Base-by-base conservation (phyloP, 495 filamentous ascomycete species). In the Lentithecium fluviatile region DNA sequence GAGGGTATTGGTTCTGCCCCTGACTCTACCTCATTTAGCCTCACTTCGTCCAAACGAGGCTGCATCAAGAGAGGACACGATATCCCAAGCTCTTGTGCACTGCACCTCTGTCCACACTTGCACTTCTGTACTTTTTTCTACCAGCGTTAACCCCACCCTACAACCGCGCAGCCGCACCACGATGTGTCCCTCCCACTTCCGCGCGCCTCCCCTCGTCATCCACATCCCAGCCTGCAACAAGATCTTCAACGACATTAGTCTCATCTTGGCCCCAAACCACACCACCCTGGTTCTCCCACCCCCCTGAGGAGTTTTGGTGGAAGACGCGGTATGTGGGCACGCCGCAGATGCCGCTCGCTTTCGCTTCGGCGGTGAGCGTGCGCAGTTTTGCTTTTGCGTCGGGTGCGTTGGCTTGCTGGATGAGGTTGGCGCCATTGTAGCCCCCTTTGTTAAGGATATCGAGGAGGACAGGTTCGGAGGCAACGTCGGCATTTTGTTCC, bases 241-340 rank as follows among this genome's bases (percentile, higher is more conserved):
- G 32, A 37, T 66, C 64, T 51, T 66, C 64, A 13, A 66, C 58
- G 4, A 60, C 64, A 21, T 56, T 54, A 2, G 38, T 50, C 45
- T 60, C 43, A 37, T 66, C 64, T 38, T 66, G 64, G n/a, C 64
- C 64, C 64, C 64, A 66, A n/a, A 66, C 45, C 13, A 62, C 29
- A n/a, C 64, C 64, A 48, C 53, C 25, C 19, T 10, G 25, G 21
- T 52, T 37, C 26, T 38, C 21, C 58, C 45, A 57, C 20, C 10
- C 26, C 11, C 51, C 51, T 11, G 10, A 32, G 13, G 26, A 23
- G 2, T 2, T 26, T 38, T 62, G 2, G 13, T 24, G 23, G 40
- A 66, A 58, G 23, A 66, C 58, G 15, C 64, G 64, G 56, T 66
- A 66, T 42, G 58, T 66, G 2, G 64, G 64, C 17, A 62, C 64